A percentile compares a stretch with the other conserved stretches of the same genome.
Evolutionary conservation across 2,329 filamentous ascomycete genomes (phyloP).

Genomic region (Scedosporium dehoogii): DNA sequence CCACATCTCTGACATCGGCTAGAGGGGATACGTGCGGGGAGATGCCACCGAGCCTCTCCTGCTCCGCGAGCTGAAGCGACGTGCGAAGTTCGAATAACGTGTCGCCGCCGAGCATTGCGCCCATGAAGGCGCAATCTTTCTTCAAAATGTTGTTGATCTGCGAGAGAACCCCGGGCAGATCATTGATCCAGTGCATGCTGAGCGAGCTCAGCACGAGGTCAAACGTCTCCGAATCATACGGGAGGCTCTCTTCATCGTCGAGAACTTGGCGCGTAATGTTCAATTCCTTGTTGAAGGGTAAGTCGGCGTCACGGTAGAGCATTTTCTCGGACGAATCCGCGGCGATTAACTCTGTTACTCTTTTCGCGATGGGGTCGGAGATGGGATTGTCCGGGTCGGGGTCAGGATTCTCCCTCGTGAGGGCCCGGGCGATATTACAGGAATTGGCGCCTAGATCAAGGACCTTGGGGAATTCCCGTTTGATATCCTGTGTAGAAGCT

Average conservation of each 20-base stretch:
- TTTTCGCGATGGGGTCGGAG: constrained; percentile 57
- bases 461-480: constrained; percentile 71
- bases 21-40: constrained; percentile 84
- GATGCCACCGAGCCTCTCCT: constrained; percentile 84
- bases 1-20: constrained; percentile 85
- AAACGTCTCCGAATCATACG: constrained; percentile 67
- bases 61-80: constrained; percentile 83
- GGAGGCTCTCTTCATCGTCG: constrained; percentile 62
- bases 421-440: constrained; percentile 80
- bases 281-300: constrained; percentile 65
- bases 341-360: constrained; percentile 66
- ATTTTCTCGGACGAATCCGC: constrained; percentile 71
- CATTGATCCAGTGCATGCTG: constrained; percentile 95
- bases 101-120: constrained; percentile 93
- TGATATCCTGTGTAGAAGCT: constrained; percentile 61
- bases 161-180: constrained; percentile 73
- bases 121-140: constrained; percentile 84
- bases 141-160: constrained; percentile 84
- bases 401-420: constrained; percentile 62
- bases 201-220: constrained; percentile 85
- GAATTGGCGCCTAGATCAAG: constrained; percentile 93
- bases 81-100: constrained; percentile 89
- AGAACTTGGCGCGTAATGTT: constrained; percentile 66
- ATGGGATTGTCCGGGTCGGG: constrained; percentile 42
- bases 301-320: constrained; percentile 68